Conservation (phyloP, 2,329 filamentous ascomycete species). For the Claviceps humidiphila region DNA sequence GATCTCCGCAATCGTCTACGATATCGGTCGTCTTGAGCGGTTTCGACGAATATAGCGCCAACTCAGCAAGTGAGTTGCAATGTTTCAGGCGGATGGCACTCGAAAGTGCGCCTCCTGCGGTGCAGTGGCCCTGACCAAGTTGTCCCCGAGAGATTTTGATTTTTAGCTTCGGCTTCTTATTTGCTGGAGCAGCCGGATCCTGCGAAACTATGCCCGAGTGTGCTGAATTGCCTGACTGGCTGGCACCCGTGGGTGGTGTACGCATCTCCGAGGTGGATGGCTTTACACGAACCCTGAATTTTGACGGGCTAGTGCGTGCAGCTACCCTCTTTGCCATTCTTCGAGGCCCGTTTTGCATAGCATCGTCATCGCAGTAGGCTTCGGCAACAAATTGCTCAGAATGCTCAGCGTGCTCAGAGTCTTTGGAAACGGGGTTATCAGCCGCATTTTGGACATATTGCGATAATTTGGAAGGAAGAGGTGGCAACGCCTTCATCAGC, state of each 20-base stretch:
- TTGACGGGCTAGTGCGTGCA: constrained; percentile 9
- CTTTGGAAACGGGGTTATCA: not conserved
- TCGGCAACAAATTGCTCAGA: not conserved
- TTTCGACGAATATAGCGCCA: constrained; percentile 11
- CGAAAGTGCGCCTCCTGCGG: constrained; percentile 8
- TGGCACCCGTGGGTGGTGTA: not conserved
- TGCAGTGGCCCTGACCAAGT: constrained; percentile 10
- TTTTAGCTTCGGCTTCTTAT: constrained; percentile 17
- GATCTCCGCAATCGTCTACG: not conserved
- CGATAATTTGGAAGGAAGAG: constrained; percentile 23
- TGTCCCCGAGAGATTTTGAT: constrained; percentile 20
- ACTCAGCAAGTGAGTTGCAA: constrained; percentile 19
- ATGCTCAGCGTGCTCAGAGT: not conserved
- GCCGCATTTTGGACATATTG: not conserved
- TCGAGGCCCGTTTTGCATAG: not conserved
- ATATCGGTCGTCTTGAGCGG: not conserved
- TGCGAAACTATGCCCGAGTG: not conserved
- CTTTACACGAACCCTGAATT: constrained; percentile 17
- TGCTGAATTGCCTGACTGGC: not conserved
- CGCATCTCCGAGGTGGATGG: constrained; percentile 9
- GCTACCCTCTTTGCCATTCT: not conserved
- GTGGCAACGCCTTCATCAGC: constrained; percentile 39
- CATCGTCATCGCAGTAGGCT: not conserved
- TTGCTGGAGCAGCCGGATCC: not conserved
- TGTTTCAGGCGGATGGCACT: constrained; percentile 17